phyloP scores from a whole-genome alignment of 331 rosid species.

The Dryas integrifolia region DNA sequence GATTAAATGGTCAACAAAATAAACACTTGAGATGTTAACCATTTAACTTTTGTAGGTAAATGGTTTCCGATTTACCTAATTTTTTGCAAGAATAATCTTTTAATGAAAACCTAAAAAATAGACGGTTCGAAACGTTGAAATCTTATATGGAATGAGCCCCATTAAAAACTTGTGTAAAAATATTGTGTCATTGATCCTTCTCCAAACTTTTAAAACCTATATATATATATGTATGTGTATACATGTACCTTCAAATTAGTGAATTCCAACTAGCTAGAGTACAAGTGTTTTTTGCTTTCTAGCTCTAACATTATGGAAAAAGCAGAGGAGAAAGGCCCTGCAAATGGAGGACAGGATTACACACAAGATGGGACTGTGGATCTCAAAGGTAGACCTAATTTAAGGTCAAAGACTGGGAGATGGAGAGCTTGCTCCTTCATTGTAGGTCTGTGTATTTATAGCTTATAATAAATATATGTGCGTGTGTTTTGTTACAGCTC shows the following conservation, averaged over 20 bases:
- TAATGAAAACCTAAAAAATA: too few relatives aligned
- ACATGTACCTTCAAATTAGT: too few relatives aligned
- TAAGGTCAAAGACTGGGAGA: constrained; percentile 62
- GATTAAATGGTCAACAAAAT: too few relatives aligned
- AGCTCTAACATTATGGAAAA: constrained; percentile 29
- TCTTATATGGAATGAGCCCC: too few relatives aligned
- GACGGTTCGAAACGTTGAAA: too few relatives aligned
- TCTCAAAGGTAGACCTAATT: constrained; percentile 58
- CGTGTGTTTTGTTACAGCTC: neutral
- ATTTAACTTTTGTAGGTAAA: too few relatives aligned
- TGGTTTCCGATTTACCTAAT: too few relatives aligned
- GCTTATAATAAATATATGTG: neutral
- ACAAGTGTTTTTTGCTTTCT: neutral
- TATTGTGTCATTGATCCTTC: too few relatives aligned
- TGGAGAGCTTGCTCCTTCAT: constrained; percentile 83
- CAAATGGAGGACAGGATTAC: constrained; percentile 35
- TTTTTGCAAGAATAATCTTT: too few relatives aligned
- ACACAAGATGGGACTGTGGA: constrained; percentile 67
- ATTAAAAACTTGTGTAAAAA: too few relatives aligned
- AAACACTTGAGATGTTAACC: too few relatives aligned
- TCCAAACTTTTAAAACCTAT: neutral
- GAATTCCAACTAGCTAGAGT: neutral
- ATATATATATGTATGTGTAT: neutral
- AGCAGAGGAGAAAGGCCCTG: constrained; percentile 41
- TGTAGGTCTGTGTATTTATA: constrained; percentile 32